Percentiles rank a stretch among this genome's conserved stretches.
Conservation (phyloP, 208 protist genomes). For the Leptomonas seymouri region DNA sequence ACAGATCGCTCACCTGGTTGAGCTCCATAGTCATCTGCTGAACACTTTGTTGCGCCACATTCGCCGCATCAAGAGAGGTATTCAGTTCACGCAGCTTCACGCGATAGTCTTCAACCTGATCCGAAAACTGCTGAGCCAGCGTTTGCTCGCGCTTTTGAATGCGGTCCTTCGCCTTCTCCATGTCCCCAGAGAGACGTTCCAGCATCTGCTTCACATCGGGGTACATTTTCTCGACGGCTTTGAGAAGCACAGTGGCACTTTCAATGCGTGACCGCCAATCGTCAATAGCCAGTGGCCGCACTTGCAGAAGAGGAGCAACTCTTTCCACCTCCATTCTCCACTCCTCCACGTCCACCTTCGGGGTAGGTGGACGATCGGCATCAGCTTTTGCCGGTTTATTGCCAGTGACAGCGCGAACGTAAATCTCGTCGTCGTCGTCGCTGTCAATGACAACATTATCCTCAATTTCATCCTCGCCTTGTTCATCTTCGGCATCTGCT, state of each 20-base stretch:
- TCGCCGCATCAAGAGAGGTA: conserved; percentile 74
- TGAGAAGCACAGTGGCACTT: conserved; percentile 77
- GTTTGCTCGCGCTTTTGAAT: conserved; percentile 92
- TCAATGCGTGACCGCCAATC: conserved; percentile 90
- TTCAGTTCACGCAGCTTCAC: conserved; percentile 89
- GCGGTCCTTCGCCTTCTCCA: conserved; percentile 86
- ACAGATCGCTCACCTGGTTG: conserved; percentile 84
- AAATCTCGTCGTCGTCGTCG: conserved; percentile 87
- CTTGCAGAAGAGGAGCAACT: conserved; percentile 81
- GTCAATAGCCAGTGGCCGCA: conserved; percentile 57
- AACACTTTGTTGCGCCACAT: conserved; percentile 81
- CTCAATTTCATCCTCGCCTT: conserved; percentile 58
- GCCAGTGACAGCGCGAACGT: conserved; percentile 48
- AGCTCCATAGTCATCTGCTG: conserved; percentile 89
- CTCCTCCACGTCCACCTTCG: conserved; percentile 77
- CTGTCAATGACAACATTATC: conserved; percentile 89
- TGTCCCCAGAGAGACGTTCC: conserved; percentile 74
- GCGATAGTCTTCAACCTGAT: conserved; percentile 88
- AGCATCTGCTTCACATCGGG: conserved; percentile 89
- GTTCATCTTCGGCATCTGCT: conserved; percentile 75
- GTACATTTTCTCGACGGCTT: conserved; percentile 91
- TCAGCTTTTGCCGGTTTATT: conserved; percentile 21
- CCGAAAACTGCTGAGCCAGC: conserved; percentile 89
- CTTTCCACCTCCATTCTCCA: conserved; percentile 92
- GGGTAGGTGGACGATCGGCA: conserved; percentile 25